phyloP scores from a whole-genome alignment of 768 basidiomycete genomes.

The Pisolithus tinctorius region DNA sequence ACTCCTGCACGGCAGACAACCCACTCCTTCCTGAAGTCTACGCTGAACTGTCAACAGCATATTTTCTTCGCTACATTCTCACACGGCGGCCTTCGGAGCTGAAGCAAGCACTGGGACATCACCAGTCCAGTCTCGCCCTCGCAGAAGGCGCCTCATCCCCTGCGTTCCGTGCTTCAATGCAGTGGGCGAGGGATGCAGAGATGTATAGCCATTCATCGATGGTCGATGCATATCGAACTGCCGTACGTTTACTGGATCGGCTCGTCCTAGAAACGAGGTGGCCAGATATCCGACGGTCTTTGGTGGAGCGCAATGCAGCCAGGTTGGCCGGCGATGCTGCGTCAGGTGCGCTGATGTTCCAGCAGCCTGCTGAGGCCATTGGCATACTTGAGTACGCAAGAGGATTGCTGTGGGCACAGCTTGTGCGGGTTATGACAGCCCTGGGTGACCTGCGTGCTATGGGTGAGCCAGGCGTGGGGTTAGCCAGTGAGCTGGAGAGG shows the following conservation, averaged over 20 bases:
- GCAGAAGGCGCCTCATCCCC: slow-evolving; percentile 10
- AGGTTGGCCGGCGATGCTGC: slow-evolving; percentile 23
- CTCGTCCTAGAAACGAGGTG: slow-evolving; percentile 12
- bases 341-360: slow-evolving; percentile 19
- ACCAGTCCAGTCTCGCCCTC: slow-evolving; percentile 16
- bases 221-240: slow-evolving; percentile 22
- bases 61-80: slow-evolving; percentile 21
- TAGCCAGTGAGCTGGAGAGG: slow-evolving; percentile 18
- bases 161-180: slow-evolving; percentile 15
- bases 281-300: slow-evolving; percentile 10
- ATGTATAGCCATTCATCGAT: slow-evolving; percentile 18
- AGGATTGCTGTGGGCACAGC: slow-evolving; percentile 29
- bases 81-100: slow-evolving; percentile 14
- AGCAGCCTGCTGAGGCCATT: slow-evolving; percentile 19
- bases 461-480: slow-evolving; percentile 12
- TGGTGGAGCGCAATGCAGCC: slow-evolving; percentile 8
- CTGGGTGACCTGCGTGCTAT: slow-evolving; percentile 20
- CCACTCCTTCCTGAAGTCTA: slow-evolving; percentile 17
- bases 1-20: slow-evolving; percentile 13
- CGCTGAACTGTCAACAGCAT: slow-evolving; percentile 15
- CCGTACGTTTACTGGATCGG: slow-evolving; percentile 19
- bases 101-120: slow-evolving; percentile 19
- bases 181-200: slow-evolving; percentile 18
- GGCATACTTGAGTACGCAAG: slow-evolving; percentile 27
- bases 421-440: slow-evolving; percentile 18